Evolutionary conservation across 2,329 filamentous ascomycete species (phyloP).

Genomic region (Calonectria hongkongensis): DNA sequence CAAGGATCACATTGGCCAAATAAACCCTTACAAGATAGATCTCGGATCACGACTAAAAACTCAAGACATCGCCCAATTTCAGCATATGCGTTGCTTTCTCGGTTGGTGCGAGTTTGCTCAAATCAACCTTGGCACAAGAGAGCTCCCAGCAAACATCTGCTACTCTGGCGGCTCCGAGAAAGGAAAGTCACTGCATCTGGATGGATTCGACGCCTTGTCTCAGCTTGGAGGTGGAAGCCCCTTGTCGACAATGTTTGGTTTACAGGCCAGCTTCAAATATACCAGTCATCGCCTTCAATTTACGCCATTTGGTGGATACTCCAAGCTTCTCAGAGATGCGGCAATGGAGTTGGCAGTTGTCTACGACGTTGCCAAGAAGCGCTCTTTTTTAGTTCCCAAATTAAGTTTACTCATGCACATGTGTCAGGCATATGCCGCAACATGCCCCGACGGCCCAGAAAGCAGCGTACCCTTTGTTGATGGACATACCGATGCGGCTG

Average conservation of each 20-base stretch:
- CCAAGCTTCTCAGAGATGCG: background rate
- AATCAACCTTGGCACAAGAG: background rate
- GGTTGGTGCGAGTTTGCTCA: constrained; percentile 17
- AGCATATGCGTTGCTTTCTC: constrained; percentile 2
- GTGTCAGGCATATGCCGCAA: background rate
- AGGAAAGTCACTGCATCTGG: background rate
- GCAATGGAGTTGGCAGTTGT: background rate
- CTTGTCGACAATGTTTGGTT: background rate
- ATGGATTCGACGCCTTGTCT: background rate
- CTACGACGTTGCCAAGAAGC: background rate
- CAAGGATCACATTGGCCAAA: background rate
- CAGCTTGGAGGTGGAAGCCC: background rate
- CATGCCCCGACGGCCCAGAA: background rate
- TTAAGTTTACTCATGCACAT: background rate
- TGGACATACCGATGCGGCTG: background rate
- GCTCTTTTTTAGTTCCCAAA: background rate
- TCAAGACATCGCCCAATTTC: background rate
- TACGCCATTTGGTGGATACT: background rate
- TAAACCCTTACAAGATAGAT: constrained; percentile 1
- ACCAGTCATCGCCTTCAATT: background rate
- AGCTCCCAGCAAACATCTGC: background rate
- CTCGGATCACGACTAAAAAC: background rate
- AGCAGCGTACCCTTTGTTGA: background rate
- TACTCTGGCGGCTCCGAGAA: constrained; percentile 5
- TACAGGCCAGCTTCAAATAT: background rate